phyloP scores from a whole-genome alignment of 208 protist species.

The Angomonas ambiguus region DNA sequence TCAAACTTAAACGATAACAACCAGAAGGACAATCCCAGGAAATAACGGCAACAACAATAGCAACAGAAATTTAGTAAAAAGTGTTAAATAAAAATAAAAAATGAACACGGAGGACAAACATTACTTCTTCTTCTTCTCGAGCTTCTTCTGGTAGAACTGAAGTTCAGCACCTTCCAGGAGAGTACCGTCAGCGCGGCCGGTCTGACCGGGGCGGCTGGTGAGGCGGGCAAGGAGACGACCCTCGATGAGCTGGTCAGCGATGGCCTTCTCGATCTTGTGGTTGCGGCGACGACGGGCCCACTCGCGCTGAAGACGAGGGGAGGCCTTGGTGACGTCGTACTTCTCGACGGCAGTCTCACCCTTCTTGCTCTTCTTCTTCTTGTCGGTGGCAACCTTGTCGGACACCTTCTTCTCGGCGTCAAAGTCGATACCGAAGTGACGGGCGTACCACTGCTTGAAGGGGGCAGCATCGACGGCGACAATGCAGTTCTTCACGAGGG shows the following conservation, averaged over 20 bases:
- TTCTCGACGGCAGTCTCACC: slow-evolving; percentile 40
- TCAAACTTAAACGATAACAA: too few relatives aligned
- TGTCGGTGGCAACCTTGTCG: slow-evolving; percentile 16
- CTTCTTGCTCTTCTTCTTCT: slow-evolving; percentile 66
- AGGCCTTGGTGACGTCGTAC: slow-evolving; percentile 76
- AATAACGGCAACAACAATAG: too few relatives aligned
- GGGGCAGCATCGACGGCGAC: slow-evolving; percentile 97
- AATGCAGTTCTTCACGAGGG: slow-evolving; percentile 98
- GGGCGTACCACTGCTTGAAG: slow-evolving; percentile 98
- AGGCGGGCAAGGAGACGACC: slow-evolving; percentile 94
- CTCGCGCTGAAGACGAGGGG: slow-evolving; percentile 65
- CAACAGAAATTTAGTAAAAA: too few relatives aligned
- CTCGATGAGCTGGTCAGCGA: slow-evolving; percentile 92
- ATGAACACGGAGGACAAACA: slow-evolving; percentile 13
- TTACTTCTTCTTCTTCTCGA: slow-evolving; percentile 96
- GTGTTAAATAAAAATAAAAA: slow-evolving; percentile 17
- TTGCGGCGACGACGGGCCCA: slow-evolving; percentile 57
- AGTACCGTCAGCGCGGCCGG: slow-evolving; percentile 97
- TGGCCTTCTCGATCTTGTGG: slow-evolving; percentile 82
- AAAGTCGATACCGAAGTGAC: slow-evolving; percentile 96
- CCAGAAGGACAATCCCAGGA: too few relatives aligned
- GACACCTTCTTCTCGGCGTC: slow-evolving; percentile 84
- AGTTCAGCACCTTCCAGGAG: slow-evolving; percentile 99
- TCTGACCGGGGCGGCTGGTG: slow-evolving; percentile 98
- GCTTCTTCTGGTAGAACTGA: slow-evolving; percentile 98